A percentile compares a stretch with the other conserved stretches of the same genome.
phyloP scores from a whole-genome alignment of 257 asterid species.

The Forsythia suspensa region DNA sequence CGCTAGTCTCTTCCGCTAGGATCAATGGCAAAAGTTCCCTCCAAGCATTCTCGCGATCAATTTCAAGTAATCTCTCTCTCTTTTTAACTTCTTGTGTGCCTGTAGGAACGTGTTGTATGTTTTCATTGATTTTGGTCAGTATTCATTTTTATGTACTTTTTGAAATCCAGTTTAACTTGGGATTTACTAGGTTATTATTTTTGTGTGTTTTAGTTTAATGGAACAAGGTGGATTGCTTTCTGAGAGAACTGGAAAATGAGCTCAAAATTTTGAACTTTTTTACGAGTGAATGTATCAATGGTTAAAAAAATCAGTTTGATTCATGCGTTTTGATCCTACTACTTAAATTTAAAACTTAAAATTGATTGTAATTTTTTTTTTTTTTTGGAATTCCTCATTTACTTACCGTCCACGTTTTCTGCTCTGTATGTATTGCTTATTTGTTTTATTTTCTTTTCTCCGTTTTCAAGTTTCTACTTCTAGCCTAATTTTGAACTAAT shows the following conservation, averaged over 20 bases:
- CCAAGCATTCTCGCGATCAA: conserved; percentile 66
- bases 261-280: not conserved
- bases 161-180: not conserved
- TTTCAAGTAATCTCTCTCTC: conserved; percentile 39
- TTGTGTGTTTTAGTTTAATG: not conserved
- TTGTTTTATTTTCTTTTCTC: not conserved
- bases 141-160: not conserved
- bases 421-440: too few species aligned
- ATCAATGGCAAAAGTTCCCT: conserved; percentile 61
- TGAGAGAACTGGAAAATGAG: not conserved
- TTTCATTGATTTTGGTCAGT: not conserved
- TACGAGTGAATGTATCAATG: not conserved
- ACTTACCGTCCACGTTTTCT: not conserved
- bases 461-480: not conserved
- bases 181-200: not conserved
- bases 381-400: not conserved
- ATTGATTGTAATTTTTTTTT: not conserved
- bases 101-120: too few species aligned
- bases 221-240: conserved; percentile 5
- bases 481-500: too few species aligned
- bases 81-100: not conserved
- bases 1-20: not conserved
- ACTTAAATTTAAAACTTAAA: too few species aligned
- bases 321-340: not conserved
- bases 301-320: not conserved